Conservation (phyloP, 176 grass and related monocot genomes). For the maize (Zea mays) region DNA sequence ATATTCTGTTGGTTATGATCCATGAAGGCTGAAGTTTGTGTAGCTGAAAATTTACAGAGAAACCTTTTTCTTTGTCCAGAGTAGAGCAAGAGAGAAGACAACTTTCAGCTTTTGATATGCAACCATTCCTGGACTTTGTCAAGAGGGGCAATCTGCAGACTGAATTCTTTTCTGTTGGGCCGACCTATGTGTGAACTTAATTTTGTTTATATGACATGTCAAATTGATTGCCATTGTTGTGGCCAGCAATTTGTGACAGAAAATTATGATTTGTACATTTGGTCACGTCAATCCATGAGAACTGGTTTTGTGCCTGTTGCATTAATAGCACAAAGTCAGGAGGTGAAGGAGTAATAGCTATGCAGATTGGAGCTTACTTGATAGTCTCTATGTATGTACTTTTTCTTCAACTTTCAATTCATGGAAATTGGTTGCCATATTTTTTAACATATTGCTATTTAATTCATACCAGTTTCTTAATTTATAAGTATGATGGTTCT, state of each 20-base stretch:
- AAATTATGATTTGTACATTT: constrained; percentile 56
- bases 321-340: constrained; percentile 61
- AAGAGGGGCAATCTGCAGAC: constrained; percentile 72
- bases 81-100: constrained; percentile 84
- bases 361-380: constrained; percentile 76
- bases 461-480: not conserved
- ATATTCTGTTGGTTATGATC: not conserved
- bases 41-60: not conserved
- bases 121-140: constrained; percentile 71
- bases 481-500: constrained; percentile 82
- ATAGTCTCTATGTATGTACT: constrained; percentile 69
- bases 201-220: not conserved
- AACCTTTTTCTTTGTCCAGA: constrained; percentile 38
- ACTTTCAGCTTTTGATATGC: constrained; percentile 69
- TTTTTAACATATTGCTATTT: constrained; percentile 2
- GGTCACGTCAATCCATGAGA: constrained; percentile 81
- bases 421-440: not conserved
- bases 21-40: constrained; percentile 1
- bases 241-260: constrained; percentile 24
- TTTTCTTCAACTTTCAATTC: constrained; percentile 27
- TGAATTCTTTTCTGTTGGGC: constrained; percentile 73
- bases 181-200: too few species aligned
- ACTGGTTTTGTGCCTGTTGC: constrained; percentile 75
- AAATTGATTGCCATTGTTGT: constrained; percentile 14
- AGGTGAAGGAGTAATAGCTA: constrained; percentile 76